Evolutionary conservation across 371 early-diverging fungal genomes (phyloP), one percentile per base, ranked within the genome.

Genomic region (Zopfochytrium polystomum): DNA sequence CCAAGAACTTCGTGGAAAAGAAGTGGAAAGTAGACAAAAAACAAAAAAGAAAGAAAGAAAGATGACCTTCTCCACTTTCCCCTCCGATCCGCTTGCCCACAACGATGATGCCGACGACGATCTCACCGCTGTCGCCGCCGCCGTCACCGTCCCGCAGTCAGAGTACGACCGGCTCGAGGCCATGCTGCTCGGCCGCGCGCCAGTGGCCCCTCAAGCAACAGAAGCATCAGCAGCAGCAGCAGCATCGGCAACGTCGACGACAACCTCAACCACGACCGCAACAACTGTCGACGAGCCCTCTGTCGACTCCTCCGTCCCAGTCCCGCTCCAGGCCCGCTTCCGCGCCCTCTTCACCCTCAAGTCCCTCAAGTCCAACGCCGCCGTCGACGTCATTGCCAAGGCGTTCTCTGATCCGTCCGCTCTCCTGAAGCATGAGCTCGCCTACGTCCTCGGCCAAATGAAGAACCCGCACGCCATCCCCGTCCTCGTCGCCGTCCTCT

Each of bases 361-460:
- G 75, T 85, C 84, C 57, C 80, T 97, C 50, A 84, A 83, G 42
- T 87, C 86, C 65, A 84, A 88, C 35, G 52, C 67, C 6, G 85
- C 91, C 23, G 85, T 90, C 26, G 88, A 90, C 33, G 89, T 96
- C 66, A 88, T 95, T 64, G 82, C 85, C 60, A 83, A 89, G 75
- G 91, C 87, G 2, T 90, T 98, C 61, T 72, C 70, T 51, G 92
- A 90, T 66, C 86, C 87, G 38, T 95, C 96, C 27, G 95, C 93
- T 35, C 82, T 99, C 48, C 83, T 99, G 55, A 95, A 96, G 77
- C 99, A 99, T 73, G 99, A 99, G 78, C 77, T 98, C 45, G 99
- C 99, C 55, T 99, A 99, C 76, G 93, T 94, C 53, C 81, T 99
- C 58, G 99, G 99, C 53, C 99, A 99, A 79, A 98, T 97, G 88